Base-by-base conservation (phyloP, 371 early-diverging fungal species). In the Lichtheimia hyalospora region DNA sequence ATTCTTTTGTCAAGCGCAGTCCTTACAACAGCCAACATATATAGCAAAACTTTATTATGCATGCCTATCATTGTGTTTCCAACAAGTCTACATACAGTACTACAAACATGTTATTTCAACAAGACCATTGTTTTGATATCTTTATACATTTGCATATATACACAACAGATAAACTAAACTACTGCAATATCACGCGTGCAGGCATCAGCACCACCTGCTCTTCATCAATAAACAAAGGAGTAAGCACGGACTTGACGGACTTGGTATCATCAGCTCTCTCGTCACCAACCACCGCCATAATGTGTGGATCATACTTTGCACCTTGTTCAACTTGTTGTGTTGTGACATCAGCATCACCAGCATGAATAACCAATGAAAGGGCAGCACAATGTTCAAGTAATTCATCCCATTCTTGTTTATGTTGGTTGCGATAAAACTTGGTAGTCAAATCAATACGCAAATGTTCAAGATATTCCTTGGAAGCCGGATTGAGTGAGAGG, bases 221-320 rank as follows among this genome's bases (percentile, higher is more conserved):
- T 56, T 80, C 81, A 55, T 80, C 75, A 34, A 77, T 63, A 54
- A 80, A 80, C 40, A 80, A 54, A 14, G 77, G 77, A 49, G 72
- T 74, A 16, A 80, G 63, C 0, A 66, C 66, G 52, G 66, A 56
- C 40, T 71, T 73, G 27, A 80, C 81, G 4, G 43, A 52, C 28
- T 60, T 61, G 41, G 71, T 66, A 18, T 63, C 64, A 46, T 69
- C 56, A n/a, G 64, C 60, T 39, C 49, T 56, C n/a, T 50, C 57
- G 23, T 76, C 67, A 27, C 69, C 74, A 18, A 73, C 62, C 10
- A 74, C 53, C n/a, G 73, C 68, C 81, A 80, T 80, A 24, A 73
- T 60, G 20, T 77, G 71, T 25, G 72, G 67, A 42, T 80, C 77
- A 28, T 67, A 76, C 49, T 73, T 69, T 15, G 64, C 61, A 4